Base-by-base conservation (phyloP, 2,329 filamentous ascomycete species). In the Clarireedia hainanense region DNA sequence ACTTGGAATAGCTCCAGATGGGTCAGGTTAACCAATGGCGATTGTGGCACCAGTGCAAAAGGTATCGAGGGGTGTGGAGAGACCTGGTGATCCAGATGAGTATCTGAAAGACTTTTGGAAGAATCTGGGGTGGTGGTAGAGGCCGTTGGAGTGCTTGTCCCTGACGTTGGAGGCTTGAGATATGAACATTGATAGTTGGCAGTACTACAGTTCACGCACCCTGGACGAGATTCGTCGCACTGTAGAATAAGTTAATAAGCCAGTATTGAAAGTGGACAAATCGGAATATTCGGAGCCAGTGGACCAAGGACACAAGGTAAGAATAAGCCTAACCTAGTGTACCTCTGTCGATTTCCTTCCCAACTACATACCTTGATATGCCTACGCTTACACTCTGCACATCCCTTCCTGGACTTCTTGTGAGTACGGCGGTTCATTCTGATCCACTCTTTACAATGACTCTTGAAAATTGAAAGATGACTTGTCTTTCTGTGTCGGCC, bases 1-100 rank as follows among this genome's bases (percentile, higher is more conserved):
- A 37, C n/a, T 47, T 50, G 52, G 12, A 71, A 68, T 15, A 76
- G 59, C 52, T 75, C 74, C 5, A 76, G 63, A 45, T 70, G 72
- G 4, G 67, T 58, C 5, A 70, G 24, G 39, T 63, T 65, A 39
- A 64, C 60, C 47, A 56, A 54, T 30, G 58, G 52, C 34, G 40
- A 39, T 23, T 34, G 17, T 10, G 27, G 46, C 37, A 47, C n/a
- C 43, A 17, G 27, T 55, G 40, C 15, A 9, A 47, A 27, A 27
- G 49, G 24, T 52, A 6, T 17, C n/a, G 43, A 42, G 9, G 26
- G 30, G 30, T 15, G 54, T 39, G 27, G 23, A 15, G 52, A 26
- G 15, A 14, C 20, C n/a, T 52, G 27, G 26, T 23, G 14, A n/a
- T 52, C 26, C 5, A n/a, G 23, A 23, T 43, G 40, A 2, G 9